Base-by-base conservation (phyloP, 1,284 basidiomycete genomes). In the Apiotrichum porosum region DNA sequence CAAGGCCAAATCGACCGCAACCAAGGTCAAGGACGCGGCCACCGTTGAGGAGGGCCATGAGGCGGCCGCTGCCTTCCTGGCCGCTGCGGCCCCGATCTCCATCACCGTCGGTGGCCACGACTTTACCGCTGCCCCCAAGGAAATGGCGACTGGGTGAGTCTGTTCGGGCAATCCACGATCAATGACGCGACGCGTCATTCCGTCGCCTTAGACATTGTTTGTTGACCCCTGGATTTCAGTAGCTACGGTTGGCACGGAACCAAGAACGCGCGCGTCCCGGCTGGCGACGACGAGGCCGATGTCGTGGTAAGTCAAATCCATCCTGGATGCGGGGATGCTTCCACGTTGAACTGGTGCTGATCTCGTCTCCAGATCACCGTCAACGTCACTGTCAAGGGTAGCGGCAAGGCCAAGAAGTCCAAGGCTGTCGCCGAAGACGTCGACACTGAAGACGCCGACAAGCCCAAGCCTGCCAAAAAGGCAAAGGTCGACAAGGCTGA, bases 191-290 rank as follows among this genome's bases (percentile, higher is more conserved):
- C n/a, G n/a, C n/a, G n/a, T n/a, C n/a, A n/a, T n/a, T n/a, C n/a
- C n/a, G n/a, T n/a, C n/a, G n/a, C n/a, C n/a, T n/a, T n/a, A n/a
- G n/a, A n/a, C n/a, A n/a, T n/a, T n/a, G n/a, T n/a, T n/a, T n/a
- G n/a, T n/a, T n/a, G n/a, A n/a, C n/a, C n/a, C n/a, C n/a, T n/a
- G n/a, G n/a, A n/a, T n/a, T n/a, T 4, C 38, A 57, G 58, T 15
- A 55, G 51, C 31, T 47, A 44, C 40, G 58, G 58, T n/a, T 60
- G 58, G 58, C 35, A 18, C 4, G 51, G 37, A 6, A 49, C 24
- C 37, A 55, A 48, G 46, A 47, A 55, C 37, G 44, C 28, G 4
- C 31, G 18, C 9, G 33, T 50, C 9, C n/a, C n/a, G n/a, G n/a
- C n/a, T n/a, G 42, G 44, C 15, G 54, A 41, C 3, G 47, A 53